A percentile compares a stretch with the other conserved stretches of the same genome.
Conservation (phyloP, 139 green algal genomes). For the Pseudopediastrum boryanum region DNA sequence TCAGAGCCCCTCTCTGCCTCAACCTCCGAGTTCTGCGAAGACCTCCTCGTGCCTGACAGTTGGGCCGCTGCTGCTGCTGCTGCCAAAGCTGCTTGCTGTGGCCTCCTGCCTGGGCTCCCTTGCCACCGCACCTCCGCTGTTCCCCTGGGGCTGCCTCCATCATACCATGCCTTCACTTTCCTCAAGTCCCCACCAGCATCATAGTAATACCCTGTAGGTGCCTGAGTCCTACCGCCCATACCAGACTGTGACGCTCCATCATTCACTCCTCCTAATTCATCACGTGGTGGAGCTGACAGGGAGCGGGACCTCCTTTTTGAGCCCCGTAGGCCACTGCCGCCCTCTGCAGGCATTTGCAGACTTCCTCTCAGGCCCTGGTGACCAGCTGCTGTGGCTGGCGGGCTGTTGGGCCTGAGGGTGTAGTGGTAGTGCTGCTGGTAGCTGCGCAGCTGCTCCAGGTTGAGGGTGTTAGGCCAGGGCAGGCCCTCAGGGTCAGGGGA, state of each 20-base stretch:
- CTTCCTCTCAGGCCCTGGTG: background rate
- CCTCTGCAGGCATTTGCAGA: slow-evolving; percentile 18
- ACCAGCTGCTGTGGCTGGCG: background rate
- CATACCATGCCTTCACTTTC: too few relatives aligned
- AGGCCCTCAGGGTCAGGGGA: background rate
- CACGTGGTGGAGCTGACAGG: background rate
- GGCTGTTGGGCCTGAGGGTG: slow-evolving; percentile 1
- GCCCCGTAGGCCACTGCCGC: background rate
- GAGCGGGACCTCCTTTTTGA: slow-evolving; percentile 2
- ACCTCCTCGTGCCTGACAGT: background rate
- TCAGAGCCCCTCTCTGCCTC: too few relatives aligned
- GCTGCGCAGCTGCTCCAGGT: slow-evolving; percentile 6
- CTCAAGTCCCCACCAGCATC: too few relatives aligned
- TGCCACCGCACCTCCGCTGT: slow-evolving; percentile 27
- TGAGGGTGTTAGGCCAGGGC: background rate
- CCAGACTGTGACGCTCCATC: background rate
- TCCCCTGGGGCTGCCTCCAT: too few relatives aligned
- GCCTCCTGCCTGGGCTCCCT: background rate
- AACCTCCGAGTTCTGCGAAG: too few relatives aligned
- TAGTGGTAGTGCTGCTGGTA: slow-evolving; percentile 32
- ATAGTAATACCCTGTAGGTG: slow-evolving; percentile 7
- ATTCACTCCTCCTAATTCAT: background rate
- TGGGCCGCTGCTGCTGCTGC: background rate
- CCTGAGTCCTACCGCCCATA: background rate
- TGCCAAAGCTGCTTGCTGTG: background rate